Conservation (phyloP, 2,329 filamentous ascomycete genomes). For the Whalleya microplaca region DNA sequence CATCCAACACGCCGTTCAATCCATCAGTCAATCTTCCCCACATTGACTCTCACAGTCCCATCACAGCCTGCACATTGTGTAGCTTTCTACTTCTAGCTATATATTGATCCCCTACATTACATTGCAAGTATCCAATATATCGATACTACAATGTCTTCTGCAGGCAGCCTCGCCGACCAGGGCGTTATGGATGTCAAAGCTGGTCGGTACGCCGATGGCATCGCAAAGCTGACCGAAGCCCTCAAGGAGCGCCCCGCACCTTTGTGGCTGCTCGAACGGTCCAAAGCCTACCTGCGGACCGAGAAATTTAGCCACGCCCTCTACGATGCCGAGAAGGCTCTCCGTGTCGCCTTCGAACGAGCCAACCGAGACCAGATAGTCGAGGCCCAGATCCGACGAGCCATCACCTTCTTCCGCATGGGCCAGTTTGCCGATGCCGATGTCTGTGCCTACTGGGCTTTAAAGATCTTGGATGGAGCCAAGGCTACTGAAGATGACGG, state of each 20-base stretch:
- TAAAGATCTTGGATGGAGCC: slow-evolving; percentile 46
- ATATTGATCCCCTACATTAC: background rate
- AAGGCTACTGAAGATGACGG: slow-evolving; percentile 41
- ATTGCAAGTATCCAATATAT: background rate
- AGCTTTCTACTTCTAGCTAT: too few species aligned
- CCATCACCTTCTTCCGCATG: slow-evolving; percentile 72
- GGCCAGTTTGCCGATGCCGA: slow-evolving; percentile 75
- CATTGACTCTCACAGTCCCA: too few species aligned
- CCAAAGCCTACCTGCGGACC: slow-evolving; percentile 74
- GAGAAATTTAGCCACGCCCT: slow-evolving; percentile 67
- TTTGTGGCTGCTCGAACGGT: slow-evolving; percentile 79
- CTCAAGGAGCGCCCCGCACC: slow-evolving; percentile 70
- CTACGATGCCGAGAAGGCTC: slow-evolving; percentile 69
- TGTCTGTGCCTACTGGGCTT: slow-evolving; percentile 66
- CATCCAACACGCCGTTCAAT: too few species aligned
- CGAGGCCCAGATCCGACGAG: slow-evolving; percentile 81
- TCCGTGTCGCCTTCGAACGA: slow-evolving; percentile 65
- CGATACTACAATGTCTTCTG: slow-evolving; percentile 49
- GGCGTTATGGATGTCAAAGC: slow-evolving; percentile 69
- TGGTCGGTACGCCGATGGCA: slow-evolving; percentile 68
- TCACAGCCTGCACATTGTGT: too few species aligned
- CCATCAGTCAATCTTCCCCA: too few species aligned
- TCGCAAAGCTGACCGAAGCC: slow-evolving; percentile 69
- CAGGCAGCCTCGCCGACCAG: slow-evolving; percentile 53
- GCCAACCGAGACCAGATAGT: slow-evolving; percentile 76